These are phyloP conservation scores for Solanum acaule DNA, from an alignment of 257 asterid genomes.

Conservation along the genomic window DNA sequence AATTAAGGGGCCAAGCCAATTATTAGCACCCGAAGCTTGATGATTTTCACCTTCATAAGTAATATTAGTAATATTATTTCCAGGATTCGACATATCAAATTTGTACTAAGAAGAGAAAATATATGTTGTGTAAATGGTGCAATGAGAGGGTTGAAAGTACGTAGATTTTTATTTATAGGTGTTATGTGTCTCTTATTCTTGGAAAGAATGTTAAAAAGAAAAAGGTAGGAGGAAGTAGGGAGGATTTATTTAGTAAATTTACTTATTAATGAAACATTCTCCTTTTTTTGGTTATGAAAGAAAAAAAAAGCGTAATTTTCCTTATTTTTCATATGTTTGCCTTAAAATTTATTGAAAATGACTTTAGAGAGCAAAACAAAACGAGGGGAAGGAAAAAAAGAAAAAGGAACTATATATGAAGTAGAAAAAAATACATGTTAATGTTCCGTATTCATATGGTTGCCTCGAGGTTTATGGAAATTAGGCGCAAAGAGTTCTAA, in stretches of 20 bases:
- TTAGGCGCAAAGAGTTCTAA: background rate
- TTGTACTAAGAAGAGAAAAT: background rate
- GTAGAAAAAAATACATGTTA: background rate
- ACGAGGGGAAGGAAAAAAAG: background rate
- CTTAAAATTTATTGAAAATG: background rate
- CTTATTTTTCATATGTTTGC: background rate
- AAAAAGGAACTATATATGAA: background rate
- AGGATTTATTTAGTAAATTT: background rate
- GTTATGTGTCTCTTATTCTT: background rate
- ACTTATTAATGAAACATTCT: background rate
- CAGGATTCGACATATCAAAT: background rate
- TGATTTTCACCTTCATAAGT: background rate
- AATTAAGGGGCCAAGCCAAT: background rate
- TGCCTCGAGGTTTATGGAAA: background rate
- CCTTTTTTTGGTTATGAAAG: background rate
- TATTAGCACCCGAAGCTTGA: background rate
- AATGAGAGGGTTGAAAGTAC: background rate
- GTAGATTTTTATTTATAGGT: background rate
- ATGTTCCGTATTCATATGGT: background rate
- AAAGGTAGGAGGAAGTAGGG: background rate
- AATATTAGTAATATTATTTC: background rate
- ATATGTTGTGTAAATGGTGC: background rate
- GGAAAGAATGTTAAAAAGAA: background rate
- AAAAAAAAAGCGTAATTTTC: background rate
- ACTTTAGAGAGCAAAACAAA: background rate